phyloP scores from a whole-genome alignment of 2,329 filamentous ascomycete genomes.

The Cryphonectria parasitica region DNA sequence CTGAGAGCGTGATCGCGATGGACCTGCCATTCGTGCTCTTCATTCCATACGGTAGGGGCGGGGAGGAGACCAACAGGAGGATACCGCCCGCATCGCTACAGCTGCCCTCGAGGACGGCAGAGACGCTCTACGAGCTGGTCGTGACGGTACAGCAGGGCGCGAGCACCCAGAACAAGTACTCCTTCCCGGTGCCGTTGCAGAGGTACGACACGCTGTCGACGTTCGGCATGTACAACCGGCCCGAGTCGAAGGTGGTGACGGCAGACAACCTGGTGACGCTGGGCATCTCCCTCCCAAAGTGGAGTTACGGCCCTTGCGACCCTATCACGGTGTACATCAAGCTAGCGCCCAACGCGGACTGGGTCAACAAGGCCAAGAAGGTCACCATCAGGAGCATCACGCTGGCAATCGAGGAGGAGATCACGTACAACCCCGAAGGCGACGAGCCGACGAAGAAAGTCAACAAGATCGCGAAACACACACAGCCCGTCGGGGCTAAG shows the following conservation, averaged over 20 bases:
- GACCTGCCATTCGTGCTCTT: constrained; percentile 97
- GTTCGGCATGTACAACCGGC: constrained; percentile 99
- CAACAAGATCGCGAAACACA: constrained; percentile 84
- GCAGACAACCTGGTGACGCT: constrained; percentile 90
- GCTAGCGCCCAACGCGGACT: constrained; percentile 87
- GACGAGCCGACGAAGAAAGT: constrained; percentile 91
- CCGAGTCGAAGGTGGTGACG: constrained; percentile 83
- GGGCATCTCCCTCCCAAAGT: constrained; percentile 88
- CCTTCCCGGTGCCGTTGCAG: constrained; percentile 86
- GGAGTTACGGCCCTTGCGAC: constrained; percentile 95
- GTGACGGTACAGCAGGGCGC: constrained; percentile 93
- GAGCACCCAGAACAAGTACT: constrained; percentile 84
- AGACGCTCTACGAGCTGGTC: constrained; percentile 96
- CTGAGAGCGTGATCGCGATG: constrained; percentile 91
- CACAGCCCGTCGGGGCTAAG: constrained; percentile 78
- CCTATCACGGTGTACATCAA: constrained; percentile 97
- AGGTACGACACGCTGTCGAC: constrained; percentile 96
- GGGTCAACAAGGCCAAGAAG: constrained; percentile 85
- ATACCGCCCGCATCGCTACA: constrained; percentile 93
- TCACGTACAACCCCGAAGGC: constrained; percentile 97
- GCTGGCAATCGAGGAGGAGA: constrained; percentile 92
- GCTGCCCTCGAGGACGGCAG: constrained; percentile 88
- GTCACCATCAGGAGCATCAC: constrained; percentile 95
- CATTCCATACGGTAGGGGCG: constrained; percentile 90
- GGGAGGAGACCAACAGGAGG: constrained; percentile 84